Conservation (phyloP, 768 basidiomycete genomes). For the Tephrocybe rancida region DNA sequence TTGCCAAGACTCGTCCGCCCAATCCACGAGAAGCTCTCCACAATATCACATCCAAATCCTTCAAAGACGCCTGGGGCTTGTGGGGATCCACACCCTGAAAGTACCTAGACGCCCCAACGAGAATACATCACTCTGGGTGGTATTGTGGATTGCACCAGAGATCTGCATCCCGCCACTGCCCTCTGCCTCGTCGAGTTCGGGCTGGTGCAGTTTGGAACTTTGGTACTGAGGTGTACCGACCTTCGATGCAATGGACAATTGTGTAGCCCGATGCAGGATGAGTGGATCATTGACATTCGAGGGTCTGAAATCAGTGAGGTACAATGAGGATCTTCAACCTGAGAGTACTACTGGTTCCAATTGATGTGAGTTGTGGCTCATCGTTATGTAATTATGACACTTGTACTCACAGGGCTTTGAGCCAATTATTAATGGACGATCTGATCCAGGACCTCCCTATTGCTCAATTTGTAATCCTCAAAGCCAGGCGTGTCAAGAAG, state of each 20-base stretch:
- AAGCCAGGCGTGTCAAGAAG: no score
- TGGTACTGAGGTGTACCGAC: not conserved
- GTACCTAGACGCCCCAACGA: not conserved
- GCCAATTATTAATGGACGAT: no score
- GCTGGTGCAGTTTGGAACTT: not conserved
- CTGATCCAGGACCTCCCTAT: no score
- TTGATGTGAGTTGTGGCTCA: no score
- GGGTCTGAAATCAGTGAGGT: not conserved
- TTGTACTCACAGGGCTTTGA: no score
- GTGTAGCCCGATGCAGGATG: not conserved
- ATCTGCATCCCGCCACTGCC: no score
- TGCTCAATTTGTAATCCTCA: no score
- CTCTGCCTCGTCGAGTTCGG: not conserved
- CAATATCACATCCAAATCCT: not conserved
- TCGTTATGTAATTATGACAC: no score
- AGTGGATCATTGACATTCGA: not conserved
- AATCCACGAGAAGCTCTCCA: not conserved
- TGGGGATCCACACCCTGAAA: not conserved
- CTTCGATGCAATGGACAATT: not conserved
- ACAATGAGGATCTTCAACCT: not conserved
- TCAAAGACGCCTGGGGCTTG: not conserved
- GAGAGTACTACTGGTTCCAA: not conserved
- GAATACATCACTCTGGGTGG: not conserved
- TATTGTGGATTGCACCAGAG: not conserved
- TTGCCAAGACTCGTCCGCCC: no score